Base-by-base conservation (phyloP, 805 yeast genomes). In the Hemisphaericaspora nanyangensis region DNA sequence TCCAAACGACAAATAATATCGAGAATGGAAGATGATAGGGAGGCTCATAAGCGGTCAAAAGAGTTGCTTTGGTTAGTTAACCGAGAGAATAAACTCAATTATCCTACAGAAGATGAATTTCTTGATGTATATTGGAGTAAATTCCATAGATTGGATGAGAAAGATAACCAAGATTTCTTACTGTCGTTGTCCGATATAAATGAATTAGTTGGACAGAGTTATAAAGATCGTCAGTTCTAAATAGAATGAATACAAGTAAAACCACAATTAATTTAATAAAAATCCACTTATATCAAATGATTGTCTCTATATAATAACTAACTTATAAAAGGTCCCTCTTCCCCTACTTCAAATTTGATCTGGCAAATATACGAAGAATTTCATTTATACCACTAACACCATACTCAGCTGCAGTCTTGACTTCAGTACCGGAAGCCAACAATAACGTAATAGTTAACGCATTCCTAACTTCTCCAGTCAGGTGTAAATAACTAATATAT, bases 11-110 rank as follows among this genome's bases (percentile, higher is more conserved):
- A 82, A 48, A 79, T 85, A 13, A 56, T 88, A 13, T 72, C 77
- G 27, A 67, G 98, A 43, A 88, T 91, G 82, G 97, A 91, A 56
- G 90, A 83, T 45, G 98, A 91, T 56, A 69, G 99, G 49, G 99
- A 91, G 56, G 69, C 95, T 32, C 89, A 87, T 53, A 91, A 91
- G 56, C 74, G 85, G 47, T 76, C 84, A 11, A 88, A 90, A 50
- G 97, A 91, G 52, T 77, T 74, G 8, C 68, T 80, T 17, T 88
- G 96, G 95, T 73, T 80, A 7, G 79, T 83, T 1, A 71, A 69
- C 24, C 60, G 85, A 42, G 67, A 72, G 1, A 58, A 58, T 11
- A 68, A 60, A 1, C 36, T 59, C 4, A 55, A 38, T 33, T 51
- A 45, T 25, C 70, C 60, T 44, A 68, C 61, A 4, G 75, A 61